Conservation (phyloP, 345 rosid genomes). For the Lepidium sativum region DNA sequence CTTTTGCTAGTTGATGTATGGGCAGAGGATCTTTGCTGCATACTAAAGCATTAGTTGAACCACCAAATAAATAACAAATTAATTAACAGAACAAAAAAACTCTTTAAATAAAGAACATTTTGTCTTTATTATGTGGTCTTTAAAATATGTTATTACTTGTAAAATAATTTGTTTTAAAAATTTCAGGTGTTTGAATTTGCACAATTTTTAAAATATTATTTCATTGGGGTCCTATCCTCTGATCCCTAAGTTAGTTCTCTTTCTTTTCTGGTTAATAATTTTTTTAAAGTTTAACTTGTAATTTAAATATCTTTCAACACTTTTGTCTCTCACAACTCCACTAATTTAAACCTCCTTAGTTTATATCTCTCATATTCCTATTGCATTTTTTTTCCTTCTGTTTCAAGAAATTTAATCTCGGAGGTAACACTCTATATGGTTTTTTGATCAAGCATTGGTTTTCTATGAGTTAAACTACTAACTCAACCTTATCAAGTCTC, state of each 20-base stretch:
- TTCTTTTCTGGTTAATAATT: not conserved
- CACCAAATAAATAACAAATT: not conserved
- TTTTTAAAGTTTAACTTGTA: conserved; percentile 8
- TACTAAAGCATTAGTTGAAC: not conserved
- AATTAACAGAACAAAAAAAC: not conserved
- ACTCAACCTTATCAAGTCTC: conserved; percentile 4
- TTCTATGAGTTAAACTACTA: conserved; percentile 6
- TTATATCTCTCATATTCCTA: not conserved
- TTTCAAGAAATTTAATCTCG: not conserved
- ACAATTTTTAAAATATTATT: not conserved
- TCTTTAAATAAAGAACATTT: conserved; percentile 5
- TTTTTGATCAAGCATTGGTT: not conserved
- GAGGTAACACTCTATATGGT: not conserved
- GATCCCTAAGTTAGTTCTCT: conserved; percentile 25
- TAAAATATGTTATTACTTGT: not conserved
- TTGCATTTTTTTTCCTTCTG: not conserved
- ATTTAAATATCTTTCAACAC: conserved; percentile 16
- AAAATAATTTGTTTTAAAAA: not conserved
- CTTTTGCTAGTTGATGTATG: conserved; percentile 8
- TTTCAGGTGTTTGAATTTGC: conserved; percentile 18
- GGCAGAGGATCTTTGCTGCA: not conserved
- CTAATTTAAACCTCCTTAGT: not conserved
- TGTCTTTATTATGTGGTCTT: not conserved
- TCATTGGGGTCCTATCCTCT: conserved; percentile 15
- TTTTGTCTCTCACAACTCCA: conserved; percentile 22